These are phyloP conservation scores for Microthlaspi erraticum DNA, from an alignment of 345 rosid species.

Conservation along the genomic window DNA sequence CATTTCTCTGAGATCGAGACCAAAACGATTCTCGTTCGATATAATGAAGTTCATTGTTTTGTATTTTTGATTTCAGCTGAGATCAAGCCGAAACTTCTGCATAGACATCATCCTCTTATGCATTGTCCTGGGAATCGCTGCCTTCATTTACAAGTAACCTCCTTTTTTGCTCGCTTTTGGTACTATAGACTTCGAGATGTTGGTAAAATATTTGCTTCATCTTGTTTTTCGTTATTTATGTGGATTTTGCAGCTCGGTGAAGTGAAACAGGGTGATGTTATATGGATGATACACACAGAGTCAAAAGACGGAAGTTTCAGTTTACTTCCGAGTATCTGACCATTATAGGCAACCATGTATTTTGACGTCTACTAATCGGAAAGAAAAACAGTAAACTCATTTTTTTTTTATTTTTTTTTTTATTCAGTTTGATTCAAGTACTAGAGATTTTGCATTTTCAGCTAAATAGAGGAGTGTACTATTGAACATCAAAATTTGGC, in stretches of 20 bases:
- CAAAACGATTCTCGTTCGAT: background rate
- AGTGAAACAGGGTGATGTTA: constrained; percentile 27
- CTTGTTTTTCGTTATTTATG: background rate
- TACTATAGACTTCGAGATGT: background rate
- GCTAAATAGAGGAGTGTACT: too few relatives aligned
- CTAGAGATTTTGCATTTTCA: too few relatives aligned
- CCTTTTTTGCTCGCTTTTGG: background rate
- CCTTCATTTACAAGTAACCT: constrained; percentile 86
- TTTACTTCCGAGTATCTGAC: constrained; percentile 17
- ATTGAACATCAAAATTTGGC: too few relatives aligned
- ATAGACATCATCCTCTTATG: constrained; percentile 80
- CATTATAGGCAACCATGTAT: background rate
- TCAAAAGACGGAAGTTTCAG: background rate
- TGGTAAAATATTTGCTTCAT: constrained; percentile 20
- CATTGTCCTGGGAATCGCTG: constrained; percentile 83
- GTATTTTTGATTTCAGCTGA: constrained; percentile 53
- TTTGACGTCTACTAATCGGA: background rate
- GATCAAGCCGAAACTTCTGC: constrained; percentile 95
- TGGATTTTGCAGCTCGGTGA: constrained; percentile 38
- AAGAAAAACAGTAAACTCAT: constrained; percentile 2
- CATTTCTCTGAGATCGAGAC: constrained; percentile 6
- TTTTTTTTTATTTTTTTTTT: too few relatives aligned
- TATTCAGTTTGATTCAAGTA: too few relatives aligned
- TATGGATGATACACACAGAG: background rate
- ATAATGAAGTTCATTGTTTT: background rate